phyloP scores from a whole-genome alignment of 2,329 filamentous ascomycete species.

The Onygena corvina region DNA sequence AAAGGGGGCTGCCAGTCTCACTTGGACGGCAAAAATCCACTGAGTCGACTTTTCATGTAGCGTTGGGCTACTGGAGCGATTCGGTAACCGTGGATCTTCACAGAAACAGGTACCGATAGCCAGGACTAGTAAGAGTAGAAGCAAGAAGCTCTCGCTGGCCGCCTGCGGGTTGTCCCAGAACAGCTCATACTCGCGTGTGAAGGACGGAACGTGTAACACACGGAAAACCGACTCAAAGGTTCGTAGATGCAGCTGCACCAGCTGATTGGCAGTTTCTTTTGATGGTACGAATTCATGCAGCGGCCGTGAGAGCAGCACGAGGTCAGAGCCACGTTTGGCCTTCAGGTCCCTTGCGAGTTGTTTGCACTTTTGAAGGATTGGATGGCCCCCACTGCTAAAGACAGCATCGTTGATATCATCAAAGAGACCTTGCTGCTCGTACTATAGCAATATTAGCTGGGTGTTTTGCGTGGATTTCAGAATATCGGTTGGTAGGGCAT shows the following conservation, averaged over 20 bases:
- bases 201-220: constrained; percentile 47
- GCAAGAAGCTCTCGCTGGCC: constrained; percentile 38
- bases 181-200: constrained; percentile 44
- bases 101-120: constrained; percentile 21
- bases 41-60: not conserved
- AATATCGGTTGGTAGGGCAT: too few species aligned
- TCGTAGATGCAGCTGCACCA: constrained; percentile 44
- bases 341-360: not conserved
- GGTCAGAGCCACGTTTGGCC: not conserved
- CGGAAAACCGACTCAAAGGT: constrained; percentile 47
- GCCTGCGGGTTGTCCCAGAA: constrained; percentile 38
- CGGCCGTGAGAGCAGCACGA: not conserved
- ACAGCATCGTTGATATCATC: too few species aligned
- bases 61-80: not conserved
- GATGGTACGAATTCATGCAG: constrained; percentile 31
- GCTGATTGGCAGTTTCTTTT: constrained; percentile 36
- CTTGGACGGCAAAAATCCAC: constrained; percentile 20
- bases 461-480: too few species aligned
- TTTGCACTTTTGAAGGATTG: not conserved
- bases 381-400: too few species aligned
- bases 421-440: too few species aligned
- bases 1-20: constrained; percentile 22
- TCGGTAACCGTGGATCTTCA: not conserved
- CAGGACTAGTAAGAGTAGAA: constrained; percentile 29
- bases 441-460: too few species aligned